Evolutionary conservation across 2,329 filamentous ascomycete species (phyloP), one percentile per base, ranked within the genome.

Genomic region (Botryotinia globosa): DNA sequence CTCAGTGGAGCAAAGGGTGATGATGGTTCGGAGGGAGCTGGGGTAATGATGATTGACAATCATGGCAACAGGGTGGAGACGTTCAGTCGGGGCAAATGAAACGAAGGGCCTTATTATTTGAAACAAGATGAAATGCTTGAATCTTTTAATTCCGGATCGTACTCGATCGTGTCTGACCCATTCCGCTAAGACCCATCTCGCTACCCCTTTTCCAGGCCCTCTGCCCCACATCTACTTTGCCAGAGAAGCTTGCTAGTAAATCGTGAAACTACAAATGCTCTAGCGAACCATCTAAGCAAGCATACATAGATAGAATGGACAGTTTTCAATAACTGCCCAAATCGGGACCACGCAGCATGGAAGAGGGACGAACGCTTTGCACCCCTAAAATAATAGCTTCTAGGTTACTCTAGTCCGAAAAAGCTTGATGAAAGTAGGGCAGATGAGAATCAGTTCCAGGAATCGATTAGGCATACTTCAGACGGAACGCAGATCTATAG

Each of bases 271-370:
- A 1, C 6, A n/a, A n/a, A 51, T 51, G 25, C 12, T 51, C 48
- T n/a, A n/a, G 25, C 4, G 5, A 14, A 3, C 48, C 12, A 14
- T 51, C 0, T 16, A 51, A n/a, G 10, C 25, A 51, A n/a, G 25
- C 0, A 22, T 3, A 1, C 10, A 51, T 4, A 7, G 48, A 12
- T n/a, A n/a, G 10, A 0, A n/a, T 51, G 4, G 1, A 51, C 25
- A 51, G 48, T 16, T 1, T 51, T 14, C 25, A 16, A 51, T 0
- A n/a, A n/a, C 16, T 14, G 14, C 12, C 48, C 12, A n/a, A n/a
- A 16, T 7, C 12, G 25, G 16, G 7, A n/a, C 14, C 25, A n/a
- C 4, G 25, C 25, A 51, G 48, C 25, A n/a, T n/a, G 48, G 12
- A n/a, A 51, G 25, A n/a, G 25, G n/a, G 22, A 3, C 25, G 48